A percentile compares a stretch with the other conserved stretches of the same genome.
phyloP scores from a whole-genome alignment of 2,329 filamentous ascomycete species.

The Penicillium freii region DNA sequence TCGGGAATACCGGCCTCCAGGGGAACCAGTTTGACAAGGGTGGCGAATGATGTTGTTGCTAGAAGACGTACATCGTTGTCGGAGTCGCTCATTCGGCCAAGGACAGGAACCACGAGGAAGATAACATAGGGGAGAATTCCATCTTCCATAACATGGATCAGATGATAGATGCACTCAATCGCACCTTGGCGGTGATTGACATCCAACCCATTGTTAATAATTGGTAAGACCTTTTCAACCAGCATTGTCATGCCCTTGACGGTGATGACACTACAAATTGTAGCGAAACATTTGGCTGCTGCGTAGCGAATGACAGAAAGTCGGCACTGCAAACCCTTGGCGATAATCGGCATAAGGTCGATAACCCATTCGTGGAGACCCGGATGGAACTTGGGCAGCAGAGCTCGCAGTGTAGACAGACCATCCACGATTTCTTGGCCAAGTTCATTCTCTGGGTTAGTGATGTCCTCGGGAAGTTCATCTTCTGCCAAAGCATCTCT shows the following conservation, averaged over 20 bases:
- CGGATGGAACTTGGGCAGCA: conserved; percentile 82
- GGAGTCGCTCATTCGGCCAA: conserved; percentile 97
- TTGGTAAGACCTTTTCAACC: conserved; percentile 87
- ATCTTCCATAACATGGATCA: conserved; percentile 98
- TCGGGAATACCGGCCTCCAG: conserved; percentile 97
- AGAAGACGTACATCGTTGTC: conserved; percentile 93
- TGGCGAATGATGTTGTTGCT: conserved; percentile 94
- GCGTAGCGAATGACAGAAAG: conserved; percentile 94
- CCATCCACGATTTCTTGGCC: conserved; percentile 94
- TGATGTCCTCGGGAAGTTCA: conserved; percentile 68
- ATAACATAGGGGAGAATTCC: conserved; percentile 95
- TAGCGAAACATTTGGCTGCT: conserved; percentile 95
- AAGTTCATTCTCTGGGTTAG: conserved; percentile 68
- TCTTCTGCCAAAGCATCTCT: conserved; percentile 67
- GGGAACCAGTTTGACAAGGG: conserved; percentile 92
- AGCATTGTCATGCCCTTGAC: conserved; percentile 94
- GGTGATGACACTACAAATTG: conserved; percentile 93
- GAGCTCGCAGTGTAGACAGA: conserved; percentile 84
- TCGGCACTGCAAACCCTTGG: conserved; percentile 81
- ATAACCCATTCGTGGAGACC: conserved; percentile 78
- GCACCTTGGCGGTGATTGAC: conserved; percentile 87
- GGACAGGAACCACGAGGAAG: conserved; percentile 94
- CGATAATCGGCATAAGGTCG: conserved; percentile 77
- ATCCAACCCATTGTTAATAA: conserved; percentile 86
- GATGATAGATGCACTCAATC: conserved; percentile 91